Conservation (phyloP, 2,329 filamentous ascomycete genomes). For the Thermoascus crustaceus region DNA sequence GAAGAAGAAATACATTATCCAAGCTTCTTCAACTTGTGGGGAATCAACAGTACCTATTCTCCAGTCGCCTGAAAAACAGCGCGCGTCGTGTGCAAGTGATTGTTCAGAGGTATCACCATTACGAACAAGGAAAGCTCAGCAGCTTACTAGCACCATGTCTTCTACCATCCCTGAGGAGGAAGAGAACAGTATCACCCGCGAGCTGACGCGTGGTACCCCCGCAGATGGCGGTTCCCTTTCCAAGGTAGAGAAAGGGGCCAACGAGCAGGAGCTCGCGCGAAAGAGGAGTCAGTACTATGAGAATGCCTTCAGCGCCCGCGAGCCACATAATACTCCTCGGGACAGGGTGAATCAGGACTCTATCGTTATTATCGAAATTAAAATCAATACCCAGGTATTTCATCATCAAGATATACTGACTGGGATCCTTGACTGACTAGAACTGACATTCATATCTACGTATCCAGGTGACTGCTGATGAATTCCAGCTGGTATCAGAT, state of each 20-base stretch:
- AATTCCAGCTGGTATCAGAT: constrained; percentile 65
- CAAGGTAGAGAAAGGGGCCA: constrained; percentile 9
- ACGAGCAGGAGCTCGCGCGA: constrained; percentile 18
- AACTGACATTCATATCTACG: constrained; percentile 14
- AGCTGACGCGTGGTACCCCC: constrained; percentile 9
- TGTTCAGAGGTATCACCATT: constrained; percentile 14
- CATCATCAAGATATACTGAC: no score
- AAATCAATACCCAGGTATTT: constrained; percentile 56
- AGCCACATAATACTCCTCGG: constrained; percentile 28
- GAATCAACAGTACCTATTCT: constrained; percentile 14
- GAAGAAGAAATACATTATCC: constrained; percentile 12
- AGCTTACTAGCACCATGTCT: constrained; percentile 10
- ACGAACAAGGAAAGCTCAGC: constrained; percentile 13
- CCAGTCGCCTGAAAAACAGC: constrained; percentile 14
- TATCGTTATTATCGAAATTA: constrained; percentile 55
- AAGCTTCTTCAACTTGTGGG: constrained; percentile 13
- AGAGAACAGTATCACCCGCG: constrained; percentile 11
- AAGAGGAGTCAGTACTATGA: constrained; percentile 34
- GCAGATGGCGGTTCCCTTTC: constrained; percentile 11
- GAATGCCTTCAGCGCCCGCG: constrained; percentile 31
- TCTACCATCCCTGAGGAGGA: constrained; percentile 18
- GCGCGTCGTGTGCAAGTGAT: constrained; percentile 8
- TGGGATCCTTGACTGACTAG: no score
- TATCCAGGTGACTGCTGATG: constrained; percentile 57
- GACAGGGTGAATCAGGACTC: constrained; percentile 48